These are phyloP conservation scores for Bryum argenteum DNA, from an alignment of 225 moss, liverwort and hornwort genomes.

Conservation along the genomic window DNA sequence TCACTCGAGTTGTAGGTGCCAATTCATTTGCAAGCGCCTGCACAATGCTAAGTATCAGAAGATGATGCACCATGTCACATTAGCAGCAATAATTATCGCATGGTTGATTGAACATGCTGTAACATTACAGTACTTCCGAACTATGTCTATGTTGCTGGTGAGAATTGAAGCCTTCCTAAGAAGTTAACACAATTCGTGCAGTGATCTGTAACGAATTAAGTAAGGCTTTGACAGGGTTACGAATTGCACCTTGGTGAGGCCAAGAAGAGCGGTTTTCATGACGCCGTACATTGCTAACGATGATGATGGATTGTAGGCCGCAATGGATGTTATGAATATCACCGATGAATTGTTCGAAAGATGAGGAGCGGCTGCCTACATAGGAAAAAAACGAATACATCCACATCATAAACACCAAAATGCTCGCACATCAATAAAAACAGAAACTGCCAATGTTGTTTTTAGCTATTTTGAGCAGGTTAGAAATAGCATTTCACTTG, in stretches of 20 bases:
- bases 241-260: constrained; percentile 82
- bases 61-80: neutral
- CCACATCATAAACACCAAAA: constrained; percentile 1
- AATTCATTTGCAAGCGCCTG: constrained; percentile 85
- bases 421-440: neutral
- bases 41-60: constrained; percentile 17
- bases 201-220: no score
- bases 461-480: no score
- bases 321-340: constrained; percentile 73
- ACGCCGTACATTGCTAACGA: constrained; percentile 84
- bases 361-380: constrained; percentile 75
- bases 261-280: constrained; percentile 94
- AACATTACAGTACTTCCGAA: no score
- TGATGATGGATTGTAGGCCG: constrained; percentile 49
- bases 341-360: constrained; percentile 76
- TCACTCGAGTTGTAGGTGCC: constrained; percentile 84
- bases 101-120: no score
- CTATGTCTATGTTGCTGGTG: no score
- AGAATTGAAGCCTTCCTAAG: no score
- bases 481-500: no score
- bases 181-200: no score
- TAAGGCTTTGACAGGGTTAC: constrained; percentile 15
- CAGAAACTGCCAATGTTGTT: neutral
- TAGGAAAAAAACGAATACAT: constrained; percentile 4
- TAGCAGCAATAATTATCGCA: neutral